Conservation (phyloP, 306 rosid genomes). For the Adenanthera pavonina region DNA sequence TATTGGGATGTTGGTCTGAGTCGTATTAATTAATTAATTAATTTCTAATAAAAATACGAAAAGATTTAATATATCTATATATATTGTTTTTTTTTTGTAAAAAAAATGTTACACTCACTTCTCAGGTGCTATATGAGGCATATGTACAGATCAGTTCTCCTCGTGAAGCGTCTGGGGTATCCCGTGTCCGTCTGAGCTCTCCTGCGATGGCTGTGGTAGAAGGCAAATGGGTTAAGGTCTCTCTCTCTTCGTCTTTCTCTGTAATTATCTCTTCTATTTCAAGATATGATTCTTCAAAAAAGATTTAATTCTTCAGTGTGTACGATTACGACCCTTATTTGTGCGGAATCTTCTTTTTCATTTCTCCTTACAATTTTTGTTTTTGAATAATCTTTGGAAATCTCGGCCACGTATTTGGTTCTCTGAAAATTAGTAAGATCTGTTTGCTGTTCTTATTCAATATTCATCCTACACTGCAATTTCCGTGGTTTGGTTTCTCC, state of each 20-base stretch:
- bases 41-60: too few relatives aligned
- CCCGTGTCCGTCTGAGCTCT: neutral
- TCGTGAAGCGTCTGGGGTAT: neutral
- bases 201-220: slow-evolving; percentile 58
- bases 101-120: too few relatives aligned
- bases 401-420: neutral
- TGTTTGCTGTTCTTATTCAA: neutral
- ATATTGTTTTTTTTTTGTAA: too few relatives aligned
- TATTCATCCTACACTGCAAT: neutral
- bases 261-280: neutral
- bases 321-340: neutral
- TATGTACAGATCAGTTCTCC: neutral
- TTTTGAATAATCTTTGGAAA: neutral
- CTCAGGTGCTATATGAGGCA: slow-evolving; percentile 8
- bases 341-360: too few relatives aligned
- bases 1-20: too few relatives aligned
- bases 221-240: slow-evolving; percentile 82
- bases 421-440: neutral
- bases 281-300: too few relatives aligned
- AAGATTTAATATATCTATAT: too few relatives aligned
- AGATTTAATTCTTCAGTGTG: neutral
- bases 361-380: neutral
- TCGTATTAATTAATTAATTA: too few relatives aligned
- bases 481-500: neutral
- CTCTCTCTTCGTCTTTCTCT: neutral